Evolutionary conservation across 2,329 filamentous ascomycete species (phyloP), one percentile per base, ranked within the genome.

Genomic region (Albifimbria verrucaria): DNA sequence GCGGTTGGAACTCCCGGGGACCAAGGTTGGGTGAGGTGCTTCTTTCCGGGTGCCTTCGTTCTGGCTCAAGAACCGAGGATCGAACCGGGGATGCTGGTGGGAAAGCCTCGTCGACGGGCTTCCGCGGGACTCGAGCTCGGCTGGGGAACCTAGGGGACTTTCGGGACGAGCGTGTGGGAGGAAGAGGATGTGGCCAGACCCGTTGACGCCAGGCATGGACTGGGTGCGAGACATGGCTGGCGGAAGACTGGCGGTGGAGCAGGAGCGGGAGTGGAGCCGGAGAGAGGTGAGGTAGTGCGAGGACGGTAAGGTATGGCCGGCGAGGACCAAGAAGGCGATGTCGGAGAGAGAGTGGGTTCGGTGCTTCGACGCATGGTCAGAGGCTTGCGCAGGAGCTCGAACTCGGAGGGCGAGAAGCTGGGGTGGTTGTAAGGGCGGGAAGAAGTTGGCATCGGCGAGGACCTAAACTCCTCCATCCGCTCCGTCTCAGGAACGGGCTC

Each of bases 401-500:
- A 58, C 55, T 79, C 75, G 55, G 72, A 61, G 9, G 72, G 65
- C 36, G 73, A 65, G 45, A 66, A 58, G 46, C 69, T 56, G 26
- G 72, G 66, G 43, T 72, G 60, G 32, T 70, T 73, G 52, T 76
- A 77, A 22, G 82, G 68, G 55, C 80, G 78, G 44, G 84, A 68
- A 25, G 73, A 76, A n/a, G 32, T 6, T 39, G 82, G 80, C 36
- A 84, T 71, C 59, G 82, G 81, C 50, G 81, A 78, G 51, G 81
- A 71, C 56, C 77, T 79, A 65, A 87, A 87, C 67, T 82, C 82
- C 75, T 86, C 83, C 79, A 87, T 83, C 58, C 82, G 77, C 74
- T 87, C 82, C 48, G 83, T 85, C 73, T 87, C 84, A 59, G 84
- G 84, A 63, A 87, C 84, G 54, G 83, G 82, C 70, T 87, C 84